Evolutionary conservation across 441 rosid genomes (phyloP).

Genomic region (Pelargonium myrrhifolium): DNA sequence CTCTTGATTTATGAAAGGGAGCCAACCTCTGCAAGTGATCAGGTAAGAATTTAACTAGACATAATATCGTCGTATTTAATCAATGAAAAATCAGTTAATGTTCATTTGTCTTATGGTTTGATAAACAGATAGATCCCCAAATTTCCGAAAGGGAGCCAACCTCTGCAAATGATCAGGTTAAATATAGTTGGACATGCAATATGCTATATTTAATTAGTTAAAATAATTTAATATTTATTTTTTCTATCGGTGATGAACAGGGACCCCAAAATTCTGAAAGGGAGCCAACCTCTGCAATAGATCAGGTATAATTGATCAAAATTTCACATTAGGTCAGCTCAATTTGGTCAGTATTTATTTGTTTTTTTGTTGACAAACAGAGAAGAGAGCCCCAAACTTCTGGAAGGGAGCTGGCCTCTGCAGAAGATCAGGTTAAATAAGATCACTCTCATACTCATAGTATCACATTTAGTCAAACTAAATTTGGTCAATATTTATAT

Average conservation of each 20-base stretch:
- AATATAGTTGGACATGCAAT: neutral
- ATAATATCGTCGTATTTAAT: neutral
- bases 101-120: neutral
- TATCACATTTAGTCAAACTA: neutral
- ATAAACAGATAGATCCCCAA: neutral
- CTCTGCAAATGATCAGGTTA: neutral
- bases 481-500: neutral
- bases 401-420: neutral
- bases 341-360: neutral
- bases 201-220: neutral
- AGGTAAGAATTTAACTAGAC: neutral
- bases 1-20: neutral
- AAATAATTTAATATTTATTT: neutral
- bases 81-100: neutral
- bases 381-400: neutral
- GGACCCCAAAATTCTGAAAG: conserved; percentile 33
- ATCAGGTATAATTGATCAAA: conserved; percentile 8
- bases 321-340: neutral
- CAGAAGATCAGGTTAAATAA: neutral
- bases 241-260: neutral
- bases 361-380: neutral
- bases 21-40: neutral
- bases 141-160: neutral
- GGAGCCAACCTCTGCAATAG: conserved; percentile 26
- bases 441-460: neutral